Conservation (phyloP, 2,329 filamentous ascomycete genomes). For the Salinomyces thailandicus region DNA sequence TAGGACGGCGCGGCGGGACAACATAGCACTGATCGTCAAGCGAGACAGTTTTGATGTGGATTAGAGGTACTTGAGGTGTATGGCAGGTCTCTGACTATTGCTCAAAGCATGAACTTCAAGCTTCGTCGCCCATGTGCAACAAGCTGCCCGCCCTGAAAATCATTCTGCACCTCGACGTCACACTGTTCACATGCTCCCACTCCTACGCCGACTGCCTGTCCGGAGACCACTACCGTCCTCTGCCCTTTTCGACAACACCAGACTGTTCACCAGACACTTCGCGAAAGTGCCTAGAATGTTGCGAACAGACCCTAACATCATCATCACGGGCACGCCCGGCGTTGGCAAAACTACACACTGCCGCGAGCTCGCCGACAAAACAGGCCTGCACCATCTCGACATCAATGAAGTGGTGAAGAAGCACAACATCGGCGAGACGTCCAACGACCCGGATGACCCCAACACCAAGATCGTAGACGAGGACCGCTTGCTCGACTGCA, state of each 20-base stretch:
- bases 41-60: neutral
- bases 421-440: constrained; percentile 74
- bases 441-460: constrained; percentile 59
- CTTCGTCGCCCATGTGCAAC: too few species aligned
- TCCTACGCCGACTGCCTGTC: neutral
- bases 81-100: neutral
- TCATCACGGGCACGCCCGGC: constrained; percentile 90
- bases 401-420: constrained; percentile 92
- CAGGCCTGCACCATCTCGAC: constrained; percentile 69
- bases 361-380: constrained; percentile 65
- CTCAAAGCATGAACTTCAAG: neutral
- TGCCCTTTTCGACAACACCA: neutral
- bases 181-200: constrained; percentile 1
- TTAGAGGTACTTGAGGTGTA: too few species aligned
- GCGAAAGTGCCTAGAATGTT: constrained; percentile 22
- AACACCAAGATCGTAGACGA: constrained; percentile 92
- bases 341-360: constrained; percentile 93
- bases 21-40: constrained; percentile 9
- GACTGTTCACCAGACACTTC: constrained; percentile 3
- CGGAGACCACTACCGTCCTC: neutral
- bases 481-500: constrained; percentile 78
- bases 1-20: constrained; percentile 11
- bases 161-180: constrained; percentile 2
- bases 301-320: constrained; percentile 63
- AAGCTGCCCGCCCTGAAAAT: neutral